These are phyloP conservation scores for Septoria linicola DNA, from an alignment of 2,329 filamentous ascomycete genomes.

Conservation along the genomic window DNA sequence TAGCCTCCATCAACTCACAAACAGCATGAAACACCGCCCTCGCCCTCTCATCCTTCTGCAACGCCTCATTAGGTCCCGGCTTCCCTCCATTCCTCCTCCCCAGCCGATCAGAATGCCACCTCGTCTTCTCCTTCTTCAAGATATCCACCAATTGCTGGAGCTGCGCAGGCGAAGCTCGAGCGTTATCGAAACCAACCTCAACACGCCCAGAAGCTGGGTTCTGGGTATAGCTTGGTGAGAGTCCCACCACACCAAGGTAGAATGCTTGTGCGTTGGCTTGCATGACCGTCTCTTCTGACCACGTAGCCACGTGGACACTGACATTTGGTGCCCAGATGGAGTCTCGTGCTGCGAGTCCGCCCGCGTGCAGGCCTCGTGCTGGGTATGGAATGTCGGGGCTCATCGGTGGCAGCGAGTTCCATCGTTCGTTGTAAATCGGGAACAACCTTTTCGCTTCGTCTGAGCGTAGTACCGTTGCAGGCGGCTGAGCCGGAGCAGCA, in stretches of 20 bases:
- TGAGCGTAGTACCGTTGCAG: slow-evolving; percentile 27
- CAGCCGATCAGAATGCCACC: slow-evolving; percentile 37
- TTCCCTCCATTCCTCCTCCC: slow-evolving; percentile 31
- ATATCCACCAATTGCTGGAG: slow-evolving; percentile 31
- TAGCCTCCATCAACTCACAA: slow-evolving; percentile 35
- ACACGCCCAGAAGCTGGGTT: slow-evolving; percentile 25
- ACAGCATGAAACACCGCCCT: slow-evolving; percentile 38
- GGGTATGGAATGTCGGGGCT: slow-evolving; percentile 35
- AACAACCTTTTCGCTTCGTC: slow-evolving; percentile 33
- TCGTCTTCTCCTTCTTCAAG: slow-evolving; percentile 37
- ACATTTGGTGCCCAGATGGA: slow-evolving; percentile 31
- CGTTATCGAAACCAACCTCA: slow-evolving; percentile 31
- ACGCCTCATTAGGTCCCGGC: slow-evolving; percentile 25
- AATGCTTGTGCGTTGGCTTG: slow-evolving; percentile 37
- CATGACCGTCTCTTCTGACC: slow-evolving; percentile 36
- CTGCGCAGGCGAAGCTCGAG: slow-evolving; percentile 24
- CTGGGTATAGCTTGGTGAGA: slow-evolving; percentile 30
- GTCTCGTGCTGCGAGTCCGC: slow-evolving; percentile 27
- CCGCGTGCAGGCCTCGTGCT: slow-evolving; percentile 31
- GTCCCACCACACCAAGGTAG: slow-evolving; percentile 32
- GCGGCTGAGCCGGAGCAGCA: slow-evolving; percentile 24
- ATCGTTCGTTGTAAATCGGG: slow-evolving; percentile 32
- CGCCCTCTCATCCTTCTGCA: slow-evolving; percentile 34
- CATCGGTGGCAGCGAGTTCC: slow-evolving; percentile 29
- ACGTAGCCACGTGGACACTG: slow-evolving; percentile 26